phyloP scores from a whole-genome alignment of 768 basidiomycete genomes.

The Trametes gibbosa region DNA sequence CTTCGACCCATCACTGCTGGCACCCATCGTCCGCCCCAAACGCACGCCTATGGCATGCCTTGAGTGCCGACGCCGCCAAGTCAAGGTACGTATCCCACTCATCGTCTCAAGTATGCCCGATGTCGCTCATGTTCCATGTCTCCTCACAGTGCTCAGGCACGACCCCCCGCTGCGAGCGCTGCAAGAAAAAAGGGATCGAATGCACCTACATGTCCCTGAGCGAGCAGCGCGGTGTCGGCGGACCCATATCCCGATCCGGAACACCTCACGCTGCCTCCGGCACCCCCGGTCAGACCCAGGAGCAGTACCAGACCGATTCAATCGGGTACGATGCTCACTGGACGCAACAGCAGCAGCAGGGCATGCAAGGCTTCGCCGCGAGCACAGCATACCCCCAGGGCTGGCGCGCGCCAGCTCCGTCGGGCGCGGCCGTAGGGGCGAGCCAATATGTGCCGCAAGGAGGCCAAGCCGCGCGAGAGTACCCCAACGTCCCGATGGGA shows the following conservation, averaged over 20 bases:
- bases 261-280: conserved; percentile 1
- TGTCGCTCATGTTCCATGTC: not conserved
- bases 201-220: conserved; percentile 45
- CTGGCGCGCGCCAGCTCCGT: not conserved
- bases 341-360: not conserved
- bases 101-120: not conserved
- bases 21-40: conserved; percentile 31
- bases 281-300: not conserved
- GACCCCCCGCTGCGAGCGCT: conserved; percentile 38
- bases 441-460: not conserved
- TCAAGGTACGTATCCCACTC: conserved; percentile 40
- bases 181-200: conserved; percentile 34
- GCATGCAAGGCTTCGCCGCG: conserved; percentile 3
- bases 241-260: conserved; percentile 10
- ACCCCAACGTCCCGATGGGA: conserved; percentile 1
- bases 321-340: not conserved
- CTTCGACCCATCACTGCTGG: conserved; percentile 20
- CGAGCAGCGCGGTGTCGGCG: conserved; percentile 27
- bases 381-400: conserved; percentile 9
- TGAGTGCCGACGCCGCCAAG: conserved; percentile 52
- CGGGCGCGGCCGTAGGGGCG: not conserved
- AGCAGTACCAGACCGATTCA: not conserved
- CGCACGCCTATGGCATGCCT: conserved; percentile 54
- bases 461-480: not conserved
- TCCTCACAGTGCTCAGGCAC: conserved; percentile 25